Evolutionary conservation across 2,329 filamentous ascomycete genomes (phyloP), one percentile per base, ranked within the genome.

Genomic region (Cytospora paraplurivora): DNA sequence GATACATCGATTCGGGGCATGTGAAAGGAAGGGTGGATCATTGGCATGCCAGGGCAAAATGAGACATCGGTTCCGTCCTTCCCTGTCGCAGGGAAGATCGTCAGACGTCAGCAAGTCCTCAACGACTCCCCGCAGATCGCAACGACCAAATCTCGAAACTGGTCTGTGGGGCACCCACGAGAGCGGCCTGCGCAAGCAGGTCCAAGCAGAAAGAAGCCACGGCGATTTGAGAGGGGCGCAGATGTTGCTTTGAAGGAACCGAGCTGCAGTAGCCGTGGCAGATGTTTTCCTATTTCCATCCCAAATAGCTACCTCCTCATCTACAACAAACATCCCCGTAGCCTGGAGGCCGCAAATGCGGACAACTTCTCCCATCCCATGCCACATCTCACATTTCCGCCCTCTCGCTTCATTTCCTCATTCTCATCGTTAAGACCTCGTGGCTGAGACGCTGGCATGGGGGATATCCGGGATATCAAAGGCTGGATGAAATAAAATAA

Each of bases 391-490:
- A 33, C 38, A 10, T 32, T 47, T 34, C 37, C 38, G 17, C 33
- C 50, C 38, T 32, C 58, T 49, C 27, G 47, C 51, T 61, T 61
- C 51, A 51, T 49, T 61, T 35, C 54, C 58, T 61, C 53, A 49
- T 58, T 41, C 57, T 52, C 58, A 44, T 55, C 58, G 37, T 61
- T 33, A 55, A 32, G 51, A 32, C 32, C 51, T 54, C 58, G 44
- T 61, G 37, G 54, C n/a, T 55, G 51, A 51, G 56, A 44, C 54
- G 51, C 49, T 61, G 37, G 54, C 47, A 49, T 53, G 54, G 37
- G 47, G 54, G 60, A 62, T 62, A 62, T 62, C 60, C 53, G 54
- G 54, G 54, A 62, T 52, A 56, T 62, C 59, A 56, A 60, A 33
- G 53, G 58, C 58, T 61, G 58, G 27, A 33, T 33, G 47, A 61